These are phyloP conservation scores for Evernia prunastri DNA, from an alignment of 495 filamentous ascomycete species.

Conservation along the genomic window DNA sequence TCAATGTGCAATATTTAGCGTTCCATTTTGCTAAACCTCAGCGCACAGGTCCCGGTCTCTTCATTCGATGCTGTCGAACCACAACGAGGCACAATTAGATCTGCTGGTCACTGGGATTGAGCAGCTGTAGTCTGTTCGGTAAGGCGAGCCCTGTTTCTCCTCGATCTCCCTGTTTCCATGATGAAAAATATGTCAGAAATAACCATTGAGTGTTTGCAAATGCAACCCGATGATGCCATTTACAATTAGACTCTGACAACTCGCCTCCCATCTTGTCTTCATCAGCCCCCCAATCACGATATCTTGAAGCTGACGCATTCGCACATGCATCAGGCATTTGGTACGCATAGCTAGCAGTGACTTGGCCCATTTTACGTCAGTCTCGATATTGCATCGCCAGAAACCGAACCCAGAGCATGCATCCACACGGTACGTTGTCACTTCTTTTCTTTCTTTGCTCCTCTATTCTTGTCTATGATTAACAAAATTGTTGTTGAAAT, in stretches of 20 bases:
- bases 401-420: background rate
- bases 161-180: background rate
- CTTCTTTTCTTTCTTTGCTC: background rate
- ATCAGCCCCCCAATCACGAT: background rate
- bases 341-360: background rate
- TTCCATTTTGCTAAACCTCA: background rate
- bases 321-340: background rate
- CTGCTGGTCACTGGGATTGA: constrained; percentile 25
- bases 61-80: constrained; percentile 1
- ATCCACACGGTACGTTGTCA: background rate
- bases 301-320: background rate
- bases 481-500: constrained; percentile 19
- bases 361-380: background rate
- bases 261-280: background rate
- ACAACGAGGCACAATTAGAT: constrained; percentile 16
- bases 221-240: constrained; percentile 17
- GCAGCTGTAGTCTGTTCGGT: constrained; percentile 20
- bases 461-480: constrained; percentile 6
- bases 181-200: constrained; percentile 22
- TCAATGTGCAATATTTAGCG: background rate
- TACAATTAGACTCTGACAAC: constrained; percentile 24
- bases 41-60: constrained; percentile 20
- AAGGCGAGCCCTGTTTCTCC: background rate
- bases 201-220: constrained; percentile 16
- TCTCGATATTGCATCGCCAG: background rate